A percentile compares a stretch with the other conserved stretches of the same genome.
Evolutionary conservation across 208 protist species (phyloP).

Genomic region (Trypanosoma scelopori): DNA sequence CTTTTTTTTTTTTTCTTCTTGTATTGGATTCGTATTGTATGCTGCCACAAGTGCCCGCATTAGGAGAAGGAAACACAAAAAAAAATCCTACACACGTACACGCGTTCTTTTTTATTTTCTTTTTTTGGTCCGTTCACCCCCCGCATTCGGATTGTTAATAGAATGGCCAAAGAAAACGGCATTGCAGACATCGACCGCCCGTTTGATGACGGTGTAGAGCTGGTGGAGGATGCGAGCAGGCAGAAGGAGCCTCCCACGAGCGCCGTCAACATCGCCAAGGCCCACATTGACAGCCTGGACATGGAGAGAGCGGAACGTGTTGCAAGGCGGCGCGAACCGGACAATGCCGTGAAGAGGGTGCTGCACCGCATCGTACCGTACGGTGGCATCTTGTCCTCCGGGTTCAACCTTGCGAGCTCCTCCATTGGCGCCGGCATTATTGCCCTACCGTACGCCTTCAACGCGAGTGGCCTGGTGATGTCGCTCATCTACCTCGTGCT

Average conservation of each 20-base stretch:
- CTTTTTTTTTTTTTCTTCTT: too few relatives aligned
- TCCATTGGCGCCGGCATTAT: conserved; percentile 74
- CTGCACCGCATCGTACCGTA: conserved; percentile 52
- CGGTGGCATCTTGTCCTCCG: conserved; percentile 52
- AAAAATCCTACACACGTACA: too few relatives aligned
- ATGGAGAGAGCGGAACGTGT: conserved; percentile 40
- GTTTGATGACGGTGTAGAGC: conserved; percentile 29
- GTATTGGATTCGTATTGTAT: too few relatives aligned
- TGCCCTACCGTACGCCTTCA: conserved; percentile 55
- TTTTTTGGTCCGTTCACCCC: not conserved
- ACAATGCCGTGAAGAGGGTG: conserved; percentile 24
- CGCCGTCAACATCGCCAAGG: conserved; percentile 12
- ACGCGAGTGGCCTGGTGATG: conserved; percentile 53
- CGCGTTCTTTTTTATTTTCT: not conserved
- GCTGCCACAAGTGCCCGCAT: too few relatives aligned
- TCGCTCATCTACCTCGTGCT: conserved; percentile 59
- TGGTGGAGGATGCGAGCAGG: conserved; percentile 23
- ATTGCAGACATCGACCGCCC: conserved; percentile 17
- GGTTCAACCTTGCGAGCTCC: conserved; percentile 63
- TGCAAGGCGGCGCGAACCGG: conserved; percentile 26
- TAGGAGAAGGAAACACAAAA: too few relatives aligned
- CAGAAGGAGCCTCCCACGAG: not conserved
- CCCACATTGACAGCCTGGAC: conserved; percentile 36
- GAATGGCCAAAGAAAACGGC: not conserved
- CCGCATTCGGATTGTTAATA: too few relatives aligned